Percentiles rank a stretch among this genome's conserved stretches.
These are phyloP conservation scores for Verticillium klebahnii DNA, from an alignment of 2,329 filamentous ascomycete genomes.

Conservation along the genomic window DNA sequence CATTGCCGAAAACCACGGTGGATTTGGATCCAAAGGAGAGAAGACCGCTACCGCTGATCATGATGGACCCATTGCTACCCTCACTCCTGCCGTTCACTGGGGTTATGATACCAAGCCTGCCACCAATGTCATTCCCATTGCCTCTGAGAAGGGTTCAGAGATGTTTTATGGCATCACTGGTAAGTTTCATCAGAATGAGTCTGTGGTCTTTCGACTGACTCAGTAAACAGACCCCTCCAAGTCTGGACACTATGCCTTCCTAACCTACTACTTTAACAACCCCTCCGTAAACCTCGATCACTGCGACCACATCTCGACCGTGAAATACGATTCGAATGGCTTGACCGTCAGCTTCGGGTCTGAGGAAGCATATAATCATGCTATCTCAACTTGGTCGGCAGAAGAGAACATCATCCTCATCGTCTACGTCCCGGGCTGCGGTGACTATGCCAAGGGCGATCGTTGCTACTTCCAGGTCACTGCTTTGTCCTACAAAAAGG, in stretches of 20 bases:
- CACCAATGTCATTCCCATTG: constrained; percentile 18
- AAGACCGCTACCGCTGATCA: constrained; percentile 1
- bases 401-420: constrained; percentile 19
- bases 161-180: constrained; percentile 19
- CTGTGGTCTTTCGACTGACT: not conserved
- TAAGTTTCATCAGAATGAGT: not conserved
- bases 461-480: constrained; percentile 24
- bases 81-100: constrained; percentile 17
- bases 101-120: constrained; percentile 15
- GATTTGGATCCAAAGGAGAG: not conserved
- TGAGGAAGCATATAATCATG: constrained; percentile 17
- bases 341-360: constrained; percentile 13
- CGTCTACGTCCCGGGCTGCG: constrained; percentile 18
- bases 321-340: constrained; percentile 4
- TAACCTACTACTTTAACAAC: constrained; percentile 19
- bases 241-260: constrained; percentile 18
- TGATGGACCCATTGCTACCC: constrained; percentile 1
- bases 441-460: constrained; percentile 18
- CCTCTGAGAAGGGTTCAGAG: constrained; percentile 13
- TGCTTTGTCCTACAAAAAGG: constrained; percentile 10
- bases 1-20: not conserved
- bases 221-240: constrained; percentile 13
- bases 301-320: constrained; percentile 13
- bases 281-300: constrained; percentile 26
- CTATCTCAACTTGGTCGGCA: constrained; percentile 15